A percentile compares a stretch with the other conserved stretches of the same genome.
These are phyloP conservation scores for Barbarea vulgaris DNA, from an alignment of 345 rosid genomes.

Conservation along the genomic window DNA sequence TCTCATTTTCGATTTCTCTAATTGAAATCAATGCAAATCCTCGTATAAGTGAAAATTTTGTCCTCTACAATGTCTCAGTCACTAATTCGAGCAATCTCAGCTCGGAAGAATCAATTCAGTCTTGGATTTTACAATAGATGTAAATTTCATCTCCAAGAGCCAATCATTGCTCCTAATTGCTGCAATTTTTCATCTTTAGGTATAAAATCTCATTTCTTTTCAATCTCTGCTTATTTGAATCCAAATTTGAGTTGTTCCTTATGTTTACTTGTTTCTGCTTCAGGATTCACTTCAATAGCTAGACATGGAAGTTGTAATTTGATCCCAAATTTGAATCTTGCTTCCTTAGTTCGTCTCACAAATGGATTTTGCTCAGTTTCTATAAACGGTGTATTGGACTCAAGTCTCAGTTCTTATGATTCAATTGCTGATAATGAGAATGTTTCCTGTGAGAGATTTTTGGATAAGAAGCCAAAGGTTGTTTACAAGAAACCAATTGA, in stretches of 20 bases:
- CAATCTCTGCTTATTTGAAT: not conserved
- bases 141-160: not conserved
- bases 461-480: slow-evolving; percentile 37
- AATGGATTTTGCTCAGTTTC: slow-evolving; percentile 49
- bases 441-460: slow-evolving; percentile 16
- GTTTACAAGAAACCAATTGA: slow-evolving; percentile 57
- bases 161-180: not conserved
- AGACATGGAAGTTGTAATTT: slow-evolving; percentile 19
- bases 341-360: slow-evolving; percentile 8
- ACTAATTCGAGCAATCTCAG: slow-evolving; percentile 36
- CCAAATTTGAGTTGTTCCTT: not conserved
- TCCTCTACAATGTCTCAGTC: slow-evolving; percentile 36
- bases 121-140: slow-evolving; percentile 6
- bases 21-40: slow-evolving; percentile 8
- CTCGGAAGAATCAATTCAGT: slow-evolving; percentile 36
- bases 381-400: no score
- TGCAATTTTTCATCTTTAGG: slow-evolving; percentile 20
- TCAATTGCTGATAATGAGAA: slow-evolving; percentile 12
- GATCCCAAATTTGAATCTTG: slow-evolving; percentile 22
- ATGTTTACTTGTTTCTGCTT: not conserved
- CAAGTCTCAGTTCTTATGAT: no score
- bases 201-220: not conserved
- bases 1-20: not conserved
- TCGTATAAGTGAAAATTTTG: not conserved
- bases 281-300: slow-evolving; percentile 17